Conservation (phyloP, 768 basidiomycete genomes). For the Russula compacta region DNA sequence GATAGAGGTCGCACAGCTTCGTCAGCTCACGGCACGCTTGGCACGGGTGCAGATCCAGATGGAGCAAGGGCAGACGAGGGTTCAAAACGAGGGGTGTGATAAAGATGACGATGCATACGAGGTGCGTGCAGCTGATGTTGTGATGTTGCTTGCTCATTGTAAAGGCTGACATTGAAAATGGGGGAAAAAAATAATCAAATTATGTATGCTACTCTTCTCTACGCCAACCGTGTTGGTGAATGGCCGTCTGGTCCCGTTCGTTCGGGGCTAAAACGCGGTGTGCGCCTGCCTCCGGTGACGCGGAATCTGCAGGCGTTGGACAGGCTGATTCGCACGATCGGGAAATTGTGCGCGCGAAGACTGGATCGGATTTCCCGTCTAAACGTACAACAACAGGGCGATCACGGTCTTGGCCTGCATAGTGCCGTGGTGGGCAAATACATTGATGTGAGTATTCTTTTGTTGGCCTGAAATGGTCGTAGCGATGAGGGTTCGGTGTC, state of each 20-base stretch:
- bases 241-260: slow-evolving; percentile 1
- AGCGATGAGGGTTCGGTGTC: slow-evolving; percentile 3
- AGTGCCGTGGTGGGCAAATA: slow-evolving; percentile 14
- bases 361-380: slow-evolving; percentile 16
- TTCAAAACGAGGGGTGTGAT: not conserved
- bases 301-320: slow-evolving; percentile 11
- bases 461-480: slow-evolving; percentile 10
- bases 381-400: slow-evolving; percentile 4
- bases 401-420: slow-evolving; percentile 4
- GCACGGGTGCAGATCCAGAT: slow-evolving; percentile 5
- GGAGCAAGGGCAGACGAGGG: slow-evolving; percentile 7
- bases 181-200: slow-evolving; percentile 8
- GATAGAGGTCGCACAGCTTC: not conserved
- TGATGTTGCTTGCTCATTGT: not conserved
- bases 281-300: slow-evolving; percentile 8
- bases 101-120: slow-evolving; percentile 1
- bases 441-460: slow-evolving; percentile 18
- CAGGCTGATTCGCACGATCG: slow-evolving; percentile 14
- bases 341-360: slow-evolving; percentile 10
- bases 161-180: slow-evolving; percentile 6
- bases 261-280: slow-evolving; percentile 12
- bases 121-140: slow-evolving; percentile 8
- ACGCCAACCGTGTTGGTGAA: not conserved
- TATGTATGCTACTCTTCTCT: not conserved
- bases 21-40: not conserved